Base-by-base conservation (phyloP, 2,329 filamentous ascomycete species). In the Raffaelea deltoideospora region DNA sequence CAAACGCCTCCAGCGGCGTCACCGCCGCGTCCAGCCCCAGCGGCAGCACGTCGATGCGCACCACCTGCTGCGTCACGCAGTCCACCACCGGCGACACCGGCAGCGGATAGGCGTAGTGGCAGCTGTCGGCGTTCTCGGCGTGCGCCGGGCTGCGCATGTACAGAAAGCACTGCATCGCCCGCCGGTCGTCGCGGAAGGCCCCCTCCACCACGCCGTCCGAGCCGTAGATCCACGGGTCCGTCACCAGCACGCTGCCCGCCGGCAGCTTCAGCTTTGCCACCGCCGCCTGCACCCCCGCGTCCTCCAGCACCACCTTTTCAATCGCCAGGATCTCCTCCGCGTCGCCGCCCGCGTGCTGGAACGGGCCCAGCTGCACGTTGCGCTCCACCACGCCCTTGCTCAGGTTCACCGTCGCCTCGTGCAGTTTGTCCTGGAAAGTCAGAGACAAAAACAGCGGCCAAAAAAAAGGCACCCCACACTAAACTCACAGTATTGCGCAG, bases 161-260 rank as follows among this genome's bases (percentile, higher is more conserved):
- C 52, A 69, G 74, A 24, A 66, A 60, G 38, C 72, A 39, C 48
- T 79, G 75, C 48, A 67, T 76, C 10, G 31, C 10, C 17, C 41
- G 41, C 18, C 18, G 19, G 6, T 39, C 22, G 31, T 34, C 36
- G 32, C 38, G 31, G 34, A 34, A n/a, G n/a, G n/a, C n/a, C n/a
- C n/a, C n/a, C n/a, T n/a, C n/a, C n/a, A n/a, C n/a, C n/a, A n/a
- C 31, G 23, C 65, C 65, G 42, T 70, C 66, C 44, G 31, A 48
- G 65, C 68, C 73, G 45, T 75, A 78, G 35, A 73, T 72, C 73
- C 73, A 78, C 7, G 73, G 72, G 40, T 79, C 75, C 18, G 64
- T 60, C 4, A 76, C 65, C 3, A 78, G 56, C 1, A 69, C 62
- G 2, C 66, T 64, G 29, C 71, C 71, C 45, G 71, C 60, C 1